Conservation (phyloP, 306 rosid genomes). For the Ormosia emarginata region DNA sequence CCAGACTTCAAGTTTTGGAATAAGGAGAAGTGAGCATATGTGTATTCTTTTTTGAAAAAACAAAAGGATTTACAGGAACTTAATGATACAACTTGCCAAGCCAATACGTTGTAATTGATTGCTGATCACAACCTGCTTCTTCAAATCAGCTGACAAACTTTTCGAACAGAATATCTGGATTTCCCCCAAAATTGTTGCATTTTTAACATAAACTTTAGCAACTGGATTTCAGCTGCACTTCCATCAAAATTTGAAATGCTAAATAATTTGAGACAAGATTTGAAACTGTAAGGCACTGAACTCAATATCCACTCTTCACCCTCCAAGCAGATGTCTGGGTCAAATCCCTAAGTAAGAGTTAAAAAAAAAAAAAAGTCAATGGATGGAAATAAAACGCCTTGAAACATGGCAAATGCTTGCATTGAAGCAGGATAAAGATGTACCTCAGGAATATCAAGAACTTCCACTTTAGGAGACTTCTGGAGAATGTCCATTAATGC, state of each 20-base stretch:
- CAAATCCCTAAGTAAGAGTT: not conserved
- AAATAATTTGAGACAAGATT: conserved; percentile 3
- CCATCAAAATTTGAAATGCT: conserved; percentile 14
- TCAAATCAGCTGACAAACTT: not conserved
- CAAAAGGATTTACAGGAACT: not conserved
- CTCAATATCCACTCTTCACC: not conserved
- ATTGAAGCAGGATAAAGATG: not conserved
- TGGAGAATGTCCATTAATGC: conserved; percentile 18
- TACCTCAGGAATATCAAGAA: conserved; percentile 16
- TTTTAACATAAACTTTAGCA: conserved; percentile 1
- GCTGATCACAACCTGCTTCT: not conserved
- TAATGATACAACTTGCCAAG: not conserved
- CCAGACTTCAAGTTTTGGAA: not conserved
- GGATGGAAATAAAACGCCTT: not conserved
- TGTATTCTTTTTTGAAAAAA: not conserved
- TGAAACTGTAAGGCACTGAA: conserved; percentile 17
- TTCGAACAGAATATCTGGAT: not conserved
- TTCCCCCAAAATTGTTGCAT: conserved; percentile 8
- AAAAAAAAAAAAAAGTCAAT: not conserved
- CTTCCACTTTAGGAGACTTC: conserved; percentile 15
- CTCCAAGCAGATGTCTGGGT: not conserved
- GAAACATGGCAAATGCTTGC: not conserved
- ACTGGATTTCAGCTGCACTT: not conserved
- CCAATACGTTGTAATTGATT: not conserved
- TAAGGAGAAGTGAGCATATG: not conserved